These are phyloP conservation scores for Globisporangium polare DNA, from an alignment of 352 stramenopile genomes.

Conservation along the genomic window DNA sequence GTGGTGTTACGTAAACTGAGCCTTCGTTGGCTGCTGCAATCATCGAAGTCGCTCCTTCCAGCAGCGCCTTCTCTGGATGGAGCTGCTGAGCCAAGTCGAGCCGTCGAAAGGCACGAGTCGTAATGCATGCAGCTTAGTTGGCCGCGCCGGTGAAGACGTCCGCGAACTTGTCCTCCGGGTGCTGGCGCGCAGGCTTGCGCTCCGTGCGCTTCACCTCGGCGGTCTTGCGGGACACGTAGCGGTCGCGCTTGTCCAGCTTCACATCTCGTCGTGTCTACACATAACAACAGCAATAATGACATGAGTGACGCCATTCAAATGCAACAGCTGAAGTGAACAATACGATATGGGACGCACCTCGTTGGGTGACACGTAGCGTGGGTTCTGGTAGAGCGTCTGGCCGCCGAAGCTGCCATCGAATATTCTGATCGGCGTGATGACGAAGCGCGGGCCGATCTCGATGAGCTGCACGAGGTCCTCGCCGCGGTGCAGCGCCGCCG, in stretches of 20 bases:
- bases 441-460: slow-evolving; percentile 99
- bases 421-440: slow-evolving; percentile 98
- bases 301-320: neutral
- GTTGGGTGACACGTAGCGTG: slow-evolving; percentile 97
- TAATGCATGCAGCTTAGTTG: slow-evolving; percentile 19
- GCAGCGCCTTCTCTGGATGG: neutral
- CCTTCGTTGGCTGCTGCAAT: no score
- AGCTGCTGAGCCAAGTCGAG: neutral
- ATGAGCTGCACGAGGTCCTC: slow-evolving; percentile 95
- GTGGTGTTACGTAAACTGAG: neutral
- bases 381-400: slow-evolving; percentile 98
- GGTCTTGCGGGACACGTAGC: slow-evolving; percentile 91
- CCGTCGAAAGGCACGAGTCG: neutral
- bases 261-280: slow-evolving; percentile 60
- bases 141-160: slow-evolving; percentile 70
- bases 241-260: slow-evolving; percentile 92
- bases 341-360: slow-evolving; percentile 46
- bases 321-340: neutral
- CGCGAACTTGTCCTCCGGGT: slow-evolving; percentile 81
- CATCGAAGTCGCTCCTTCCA: neutral
- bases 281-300: neutral
- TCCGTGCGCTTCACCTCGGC: slow-evolving; percentile 78
- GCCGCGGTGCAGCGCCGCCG: slow-evolving; percentile 76
- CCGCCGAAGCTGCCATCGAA: slow-evolving; percentile 98
- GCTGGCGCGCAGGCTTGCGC: slow-evolving; percentile 55